Evolutionary conservation across 768 basidiomycete species (phyloP), one percentile per base, ranked within the genome.

Genomic region (Hydnum rufescens): DNA sequence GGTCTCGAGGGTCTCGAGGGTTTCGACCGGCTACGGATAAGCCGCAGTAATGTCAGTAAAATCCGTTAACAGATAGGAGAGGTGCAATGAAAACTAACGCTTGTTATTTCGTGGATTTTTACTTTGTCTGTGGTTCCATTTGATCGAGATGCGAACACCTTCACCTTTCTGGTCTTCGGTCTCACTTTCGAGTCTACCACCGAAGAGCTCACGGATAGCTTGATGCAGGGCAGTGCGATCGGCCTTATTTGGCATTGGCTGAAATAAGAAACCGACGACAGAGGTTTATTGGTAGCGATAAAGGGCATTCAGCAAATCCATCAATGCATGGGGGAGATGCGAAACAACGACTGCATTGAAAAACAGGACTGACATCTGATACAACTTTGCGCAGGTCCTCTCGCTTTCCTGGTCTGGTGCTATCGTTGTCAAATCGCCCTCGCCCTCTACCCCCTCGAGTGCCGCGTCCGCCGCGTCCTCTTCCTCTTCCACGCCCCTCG

Each of bases 181-280:
- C 61, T 87, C 82, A 28, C 78, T 85, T 51, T 92, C 83, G 50
- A 97, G 72, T 59, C 83, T 84, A 28, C 88, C 87, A 2, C 63
- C 68, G 64, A 97, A 96, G 18, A 85, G 63, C 57, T 80, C 76
- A 54, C 95, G 76, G 48, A 99, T 70, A 13, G 70, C 66, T 64
- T 83, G 72, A 63, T 99, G 95, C 55, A 96, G 72, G 2, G 75
- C 75, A 2, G 86, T 87, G 26, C 95, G 76, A 3, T 73, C 76
- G 32, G 74, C 72, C 65, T 97, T 97, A 4, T 78, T 80, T 23
- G 70, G 62, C 46, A 99, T 92, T 5, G 85, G 80, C 89, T 95
- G 64, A 4, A 32, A 46, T 43, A 28, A 51, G 4, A 55, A 26
- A 19, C 6, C 30, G 28, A 39, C 44, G 42, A 5, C 49, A 36